Conservation (phyloP, 139 green algal species). For the Asterochloris erici region DNA sequence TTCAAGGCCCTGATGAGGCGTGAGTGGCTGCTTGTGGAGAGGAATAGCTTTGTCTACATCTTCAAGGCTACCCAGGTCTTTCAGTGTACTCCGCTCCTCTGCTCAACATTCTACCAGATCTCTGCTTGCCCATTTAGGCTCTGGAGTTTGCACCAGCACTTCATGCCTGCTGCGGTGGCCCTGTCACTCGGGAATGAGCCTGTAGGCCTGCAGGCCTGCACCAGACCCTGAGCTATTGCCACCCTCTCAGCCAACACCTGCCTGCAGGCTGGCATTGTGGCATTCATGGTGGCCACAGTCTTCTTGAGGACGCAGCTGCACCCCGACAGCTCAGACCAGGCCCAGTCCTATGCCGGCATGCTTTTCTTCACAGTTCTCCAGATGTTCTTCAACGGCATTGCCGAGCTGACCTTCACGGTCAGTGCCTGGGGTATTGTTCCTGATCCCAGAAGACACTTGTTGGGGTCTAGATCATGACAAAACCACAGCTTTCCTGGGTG, state of each 20-base stretch:
- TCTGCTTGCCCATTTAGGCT: not conserved
- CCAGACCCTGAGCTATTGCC: no score
- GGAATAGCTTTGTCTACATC: conserved; percentile 21
- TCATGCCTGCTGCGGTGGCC: not conserved
- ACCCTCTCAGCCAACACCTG: no score
- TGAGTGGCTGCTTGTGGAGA: conserved; percentile 11
- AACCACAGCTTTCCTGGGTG: not conserved
- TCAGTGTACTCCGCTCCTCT: not conserved
- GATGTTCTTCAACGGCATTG: conserved; percentile 42
- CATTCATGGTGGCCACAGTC: conserved; percentile 34
- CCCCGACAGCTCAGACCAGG: conserved; percentile 28
- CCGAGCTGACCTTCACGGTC: conserved; percentile 26
- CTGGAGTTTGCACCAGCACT: not conserved
- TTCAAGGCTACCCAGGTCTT: conserved; percentile 25
- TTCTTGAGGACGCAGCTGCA: conserved; percentile 37
- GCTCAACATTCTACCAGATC: not conserved
- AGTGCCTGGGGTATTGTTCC: not conserved
- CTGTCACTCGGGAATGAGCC: not conserved
- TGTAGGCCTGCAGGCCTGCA: not conserved
- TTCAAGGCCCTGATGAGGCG: conserved; percentile 19
- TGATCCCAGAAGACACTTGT: not conserved
- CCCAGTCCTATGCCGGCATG: conserved; percentile 33
- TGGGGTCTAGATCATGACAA: not conserved
- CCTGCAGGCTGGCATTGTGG: conserved; percentile 24
- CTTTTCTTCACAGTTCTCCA: conserved; percentile 45